Conservation (phyloP, 2,329 filamentous ascomycete species). For the Hymenoscyphus repandus region DNA sequence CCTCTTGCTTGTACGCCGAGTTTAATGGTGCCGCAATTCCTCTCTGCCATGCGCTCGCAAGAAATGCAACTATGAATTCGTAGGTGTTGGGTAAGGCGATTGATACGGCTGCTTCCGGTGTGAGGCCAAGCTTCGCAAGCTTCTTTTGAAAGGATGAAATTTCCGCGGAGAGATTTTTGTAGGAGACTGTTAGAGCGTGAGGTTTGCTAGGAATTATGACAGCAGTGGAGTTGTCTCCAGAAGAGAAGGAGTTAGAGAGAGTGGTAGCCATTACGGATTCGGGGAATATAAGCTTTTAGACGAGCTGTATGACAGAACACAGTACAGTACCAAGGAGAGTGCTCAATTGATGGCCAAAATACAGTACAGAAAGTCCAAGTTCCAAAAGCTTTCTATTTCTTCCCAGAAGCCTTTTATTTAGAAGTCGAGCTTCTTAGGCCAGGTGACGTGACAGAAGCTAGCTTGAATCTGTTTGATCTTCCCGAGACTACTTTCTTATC, state of each 20-base stretch:
- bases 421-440: background rate
- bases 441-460: slow-evolving; percentile 7
- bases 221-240: slow-evolving; percentile 48
- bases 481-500: slow-evolving; percentile 1
- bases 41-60: slow-evolving; percentile 80
- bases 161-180: slow-evolving; percentile 60
- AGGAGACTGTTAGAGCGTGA: slow-evolving; percentile 60
- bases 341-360: slow-evolving; percentile 1
- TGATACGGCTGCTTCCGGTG: slow-evolving; percentile 65
- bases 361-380: background rate
- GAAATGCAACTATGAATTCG: slow-evolving; percentile 82
- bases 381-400: background rate
- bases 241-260: slow-evolving; percentile 51
- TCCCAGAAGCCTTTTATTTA: background rate
- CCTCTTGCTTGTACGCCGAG: slow-evolving; percentile 80
- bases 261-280: slow-evolving; percentile 35
- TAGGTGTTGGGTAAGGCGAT: slow-evolving; percentile 81
- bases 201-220: slow-evolving; percentile 69
- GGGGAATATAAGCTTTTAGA: too few relatives aligned
- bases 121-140: slow-evolving; percentile 70
- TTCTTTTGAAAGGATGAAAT: slow-evolving; percentile 69
- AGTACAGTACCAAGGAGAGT: background rate
- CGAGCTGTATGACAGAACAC: too few relatives aligned
- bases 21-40: slow-evolving; percentile 83
- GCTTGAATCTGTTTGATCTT: slow-evolving; percentile 6